These are phyloP conservation scores for Corallochytrium limacisporum DNA, from an alignment of 78 protist genomes.

Conservation along the genomic window DNA sequence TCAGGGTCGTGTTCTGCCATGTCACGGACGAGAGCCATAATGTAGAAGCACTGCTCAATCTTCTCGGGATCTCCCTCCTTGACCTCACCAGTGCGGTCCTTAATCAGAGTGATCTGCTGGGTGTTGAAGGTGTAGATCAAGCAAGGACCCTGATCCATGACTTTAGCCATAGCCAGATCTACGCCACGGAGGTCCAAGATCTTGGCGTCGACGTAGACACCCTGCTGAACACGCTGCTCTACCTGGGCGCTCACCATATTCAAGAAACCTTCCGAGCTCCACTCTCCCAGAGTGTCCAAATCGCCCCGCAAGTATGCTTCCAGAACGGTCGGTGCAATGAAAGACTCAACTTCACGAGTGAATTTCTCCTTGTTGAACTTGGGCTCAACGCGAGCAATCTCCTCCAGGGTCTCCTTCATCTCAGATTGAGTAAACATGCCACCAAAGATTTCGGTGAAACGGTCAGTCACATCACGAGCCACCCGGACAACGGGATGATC, in stretches of 20 bases:
- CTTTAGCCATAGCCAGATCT: neutral
- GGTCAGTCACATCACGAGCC: too few relatives aligned
- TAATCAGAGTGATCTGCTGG: neutral
- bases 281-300: neutral
- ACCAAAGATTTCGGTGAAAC: too few relatives aligned
- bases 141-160: neutral
- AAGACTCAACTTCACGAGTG: neutral
- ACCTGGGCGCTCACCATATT: neutral
- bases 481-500: too few relatives aligned
- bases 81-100: neutral
- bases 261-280: neutral
- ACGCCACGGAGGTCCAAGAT: neutral
- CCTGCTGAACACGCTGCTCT: neutral
- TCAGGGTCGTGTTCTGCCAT: neutral
- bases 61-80: neutral
- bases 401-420: neutral
- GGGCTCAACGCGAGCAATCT: neutral
- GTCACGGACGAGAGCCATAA: neutral
- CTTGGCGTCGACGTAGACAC: neutral
- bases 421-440: neutral
- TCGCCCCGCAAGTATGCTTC: neutral
- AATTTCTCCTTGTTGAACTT: neutral
- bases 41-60: neutral
- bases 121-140: neutral
- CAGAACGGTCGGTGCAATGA: neutral